Percentiles rank a stretch among this genome's conserved stretches.
phyloP scores from a whole-genome alignment of 2,329 filamentous ascomycete genomes.

The Dactylellina parvicollis region DNA sequence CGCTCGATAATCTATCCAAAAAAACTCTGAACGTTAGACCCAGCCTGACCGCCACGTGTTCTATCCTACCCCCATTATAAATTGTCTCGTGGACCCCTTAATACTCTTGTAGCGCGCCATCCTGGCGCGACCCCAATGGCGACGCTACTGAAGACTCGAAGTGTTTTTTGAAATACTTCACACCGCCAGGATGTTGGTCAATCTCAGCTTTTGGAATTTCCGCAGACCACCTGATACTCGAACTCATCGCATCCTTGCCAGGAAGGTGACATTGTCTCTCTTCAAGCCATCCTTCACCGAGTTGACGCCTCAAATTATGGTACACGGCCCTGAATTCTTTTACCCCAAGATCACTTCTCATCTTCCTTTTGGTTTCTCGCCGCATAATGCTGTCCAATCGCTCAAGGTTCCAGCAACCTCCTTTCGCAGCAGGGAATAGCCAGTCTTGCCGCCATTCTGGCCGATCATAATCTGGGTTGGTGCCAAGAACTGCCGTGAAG shows the following conservation, averaged over 20 bases:
- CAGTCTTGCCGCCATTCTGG: constrained; percentile 27
- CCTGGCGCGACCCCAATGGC: neutral
- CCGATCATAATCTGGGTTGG: constrained; percentile 2
- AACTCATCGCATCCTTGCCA: neutral
- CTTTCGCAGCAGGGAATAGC: constrained; percentile 25
- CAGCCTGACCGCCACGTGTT: too few relatives aligned
- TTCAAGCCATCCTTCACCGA: constrained; percentile 38
- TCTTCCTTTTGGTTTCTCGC: constrained; percentile 12
- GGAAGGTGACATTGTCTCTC: neutral
- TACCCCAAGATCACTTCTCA: constrained; percentile 10
- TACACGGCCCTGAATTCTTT: constrained; percentile 39
- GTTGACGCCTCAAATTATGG: neutral
- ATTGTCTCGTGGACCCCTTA: neutral
- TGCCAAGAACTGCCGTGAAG: constrained; percentile 7
- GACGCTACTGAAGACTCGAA: constrained; percentile 11
- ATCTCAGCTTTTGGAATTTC: neutral
- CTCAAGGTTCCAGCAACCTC: constrained; percentile 24
- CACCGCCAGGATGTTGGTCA: constrained; percentile 3
- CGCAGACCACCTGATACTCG: constrained; percentile 19
- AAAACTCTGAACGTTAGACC: too few relatives aligned
- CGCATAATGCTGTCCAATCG: constrained; percentile 19
- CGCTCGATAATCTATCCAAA: too few relatives aligned
- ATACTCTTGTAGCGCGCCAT: neutral
- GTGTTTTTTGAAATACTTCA: constrained; percentile 14
- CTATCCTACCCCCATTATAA: too few relatives aligned